Evolutionary conservation across 2,329 filamentous ascomycete genomes (phyloP).

Genomic region (Fusarium compactum): DNA sequence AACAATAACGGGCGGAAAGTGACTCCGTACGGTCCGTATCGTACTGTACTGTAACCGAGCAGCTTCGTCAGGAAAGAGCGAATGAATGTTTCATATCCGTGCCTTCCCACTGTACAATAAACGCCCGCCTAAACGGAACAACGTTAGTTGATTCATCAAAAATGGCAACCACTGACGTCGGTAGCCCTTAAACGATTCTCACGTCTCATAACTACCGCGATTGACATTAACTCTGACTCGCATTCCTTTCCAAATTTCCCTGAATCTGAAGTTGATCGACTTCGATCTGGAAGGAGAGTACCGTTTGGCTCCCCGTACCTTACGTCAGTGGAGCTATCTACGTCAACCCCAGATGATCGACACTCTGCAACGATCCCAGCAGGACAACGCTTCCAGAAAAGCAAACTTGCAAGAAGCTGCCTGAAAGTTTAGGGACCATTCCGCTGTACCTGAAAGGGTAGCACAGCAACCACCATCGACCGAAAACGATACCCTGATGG

Average conservation of each 20-base stretch:
- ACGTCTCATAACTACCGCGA: background rate
- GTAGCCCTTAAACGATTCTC: background rate
- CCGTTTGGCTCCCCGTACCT: background rate
- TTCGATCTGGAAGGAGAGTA: conserved; percentile 7
- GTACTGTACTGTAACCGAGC: background rate
- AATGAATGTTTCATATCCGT: background rate
- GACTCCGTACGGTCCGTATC: background rate
- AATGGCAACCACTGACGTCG: conserved; percentile 15
- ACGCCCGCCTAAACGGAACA: conserved; percentile 1
- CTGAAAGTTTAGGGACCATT: conserved; percentile 1
- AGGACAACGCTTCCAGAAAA: conserved; percentile 21
- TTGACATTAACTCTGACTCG: conserved; percentile 25
- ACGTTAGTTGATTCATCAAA: background rate
- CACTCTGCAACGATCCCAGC: conserved; percentile 5
- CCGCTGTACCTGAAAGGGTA: conserved; percentile 1
- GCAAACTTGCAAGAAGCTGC: conserved; percentile 1
- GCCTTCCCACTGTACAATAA: background rate
- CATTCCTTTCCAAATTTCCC: background rate
- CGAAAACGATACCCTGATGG: conserved; percentile 2
- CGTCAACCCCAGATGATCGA: conserved; percentile 28
- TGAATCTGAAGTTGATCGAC: conserved; percentile 5
- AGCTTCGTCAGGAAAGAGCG: conserved; percentile 4
- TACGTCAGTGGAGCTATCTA: conserved; percentile 27
- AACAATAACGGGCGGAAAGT: background rate
- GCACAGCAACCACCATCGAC: conserved; percentile 13